A percentile compares a stretch with the other conserved stretches of the same genome.
Conservation (phyloP, 225 moss, liverwort and hornwort species). For the Marchantia paleacea region DNA sequence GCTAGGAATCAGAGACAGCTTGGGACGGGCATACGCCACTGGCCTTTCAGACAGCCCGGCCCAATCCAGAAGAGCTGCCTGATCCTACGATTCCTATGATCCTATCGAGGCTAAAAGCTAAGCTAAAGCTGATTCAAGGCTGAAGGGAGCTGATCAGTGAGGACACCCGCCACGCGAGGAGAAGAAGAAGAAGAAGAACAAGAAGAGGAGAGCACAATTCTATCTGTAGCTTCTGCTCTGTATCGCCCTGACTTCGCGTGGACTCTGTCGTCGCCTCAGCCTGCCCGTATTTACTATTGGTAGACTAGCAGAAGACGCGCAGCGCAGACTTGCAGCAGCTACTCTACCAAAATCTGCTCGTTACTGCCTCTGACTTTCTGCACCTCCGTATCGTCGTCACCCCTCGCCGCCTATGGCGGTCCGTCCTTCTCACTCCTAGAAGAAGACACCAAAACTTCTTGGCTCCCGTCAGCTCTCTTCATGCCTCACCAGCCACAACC, state of each 20-base stretch:
- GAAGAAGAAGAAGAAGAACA: no score
- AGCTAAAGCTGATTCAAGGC: not conserved
- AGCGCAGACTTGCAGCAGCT: no score
- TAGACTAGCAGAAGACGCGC: not conserved
- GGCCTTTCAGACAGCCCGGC: slow-evolving; percentile 2
- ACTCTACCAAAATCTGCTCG: not conserved
- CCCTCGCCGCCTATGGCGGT: not conserved
- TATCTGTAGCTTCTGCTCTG: not conserved
- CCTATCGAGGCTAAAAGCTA: not conserved
- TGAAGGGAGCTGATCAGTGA: not conserved
- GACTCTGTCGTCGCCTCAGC: slow-evolving; percentile 5
- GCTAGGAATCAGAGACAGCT: not conserved
- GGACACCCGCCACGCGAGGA: no score
- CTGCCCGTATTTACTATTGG: not conserved
- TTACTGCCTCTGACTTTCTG: not conserved
- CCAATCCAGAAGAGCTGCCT: not conserved
- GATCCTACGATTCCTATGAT: not conserved
- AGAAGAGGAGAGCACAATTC: not conserved
- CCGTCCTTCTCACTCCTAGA: not conserved
- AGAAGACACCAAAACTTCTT: not conserved
- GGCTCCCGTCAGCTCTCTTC: not conserved
- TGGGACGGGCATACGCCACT: not conserved
- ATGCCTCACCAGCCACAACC: not conserved
- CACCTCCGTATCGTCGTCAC: not conserved
- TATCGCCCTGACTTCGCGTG: slow-evolving; percentile 8